These are phyloP conservation scores for Blastobotrys peoriensis DNA, from an alignment of 805 yeast species.

Conservation along the genomic window DNA sequence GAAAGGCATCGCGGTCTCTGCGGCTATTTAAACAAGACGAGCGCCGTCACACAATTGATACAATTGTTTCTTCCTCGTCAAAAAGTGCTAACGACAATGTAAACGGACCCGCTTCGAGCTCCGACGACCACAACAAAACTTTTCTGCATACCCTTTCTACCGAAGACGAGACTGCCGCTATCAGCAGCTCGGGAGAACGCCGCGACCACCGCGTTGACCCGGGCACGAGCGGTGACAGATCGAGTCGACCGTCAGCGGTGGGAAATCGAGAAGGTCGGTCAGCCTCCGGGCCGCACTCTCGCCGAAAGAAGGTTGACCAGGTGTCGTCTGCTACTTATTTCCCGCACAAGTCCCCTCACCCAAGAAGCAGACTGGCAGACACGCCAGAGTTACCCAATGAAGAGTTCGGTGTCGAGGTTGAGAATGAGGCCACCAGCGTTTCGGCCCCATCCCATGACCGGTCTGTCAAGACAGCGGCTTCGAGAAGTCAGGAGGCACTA, in stretches of 20 bases:
- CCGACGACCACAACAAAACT: background rate
- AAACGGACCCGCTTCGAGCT: background rate
- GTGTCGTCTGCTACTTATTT: constrained; percentile 30
- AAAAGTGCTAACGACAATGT: background rate
- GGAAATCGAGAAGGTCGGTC: background rate
- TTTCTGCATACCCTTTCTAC: background rate
- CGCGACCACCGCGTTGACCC: background rate
- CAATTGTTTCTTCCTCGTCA: background rate
- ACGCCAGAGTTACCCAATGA: background rate
- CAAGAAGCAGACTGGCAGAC: background rate
- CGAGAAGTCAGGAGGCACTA: background rate
- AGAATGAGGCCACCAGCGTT: no score
- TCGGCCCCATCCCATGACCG: background rate
- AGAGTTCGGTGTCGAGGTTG: background rate
- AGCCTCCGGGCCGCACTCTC: background rate
- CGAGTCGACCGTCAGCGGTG: background rate
- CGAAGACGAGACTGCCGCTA: background rate
- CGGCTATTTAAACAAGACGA: constrained; percentile 32
- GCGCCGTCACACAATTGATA: background rate
- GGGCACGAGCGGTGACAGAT: background rate
- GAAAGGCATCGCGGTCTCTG: constrained; percentile 36
- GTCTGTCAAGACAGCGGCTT: background rate
- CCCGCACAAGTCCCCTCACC: constrained; percentile 18
- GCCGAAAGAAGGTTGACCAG: constrained; percentile 13
- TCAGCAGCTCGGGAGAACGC: no score